These are phyloP conservation scores for Endothia cerciana DNA, from an alignment of 2,329 filamentous ascomycete genomes.

Conservation along the genomic window DNA sequence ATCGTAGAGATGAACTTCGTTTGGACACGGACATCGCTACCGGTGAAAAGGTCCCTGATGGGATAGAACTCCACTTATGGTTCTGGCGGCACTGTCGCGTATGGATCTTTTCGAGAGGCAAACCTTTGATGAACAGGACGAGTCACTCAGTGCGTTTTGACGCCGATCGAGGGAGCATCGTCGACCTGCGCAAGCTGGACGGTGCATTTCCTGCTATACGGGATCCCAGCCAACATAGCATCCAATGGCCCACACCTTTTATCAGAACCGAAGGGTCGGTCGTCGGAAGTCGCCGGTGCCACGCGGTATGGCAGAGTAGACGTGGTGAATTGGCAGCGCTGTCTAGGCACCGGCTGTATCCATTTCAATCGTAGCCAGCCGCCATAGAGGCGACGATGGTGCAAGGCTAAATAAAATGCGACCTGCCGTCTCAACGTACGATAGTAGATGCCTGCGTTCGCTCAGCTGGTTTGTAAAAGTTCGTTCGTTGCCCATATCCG, in stretches of 20 bases:
- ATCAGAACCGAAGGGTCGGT: background rate
- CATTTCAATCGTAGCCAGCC: slow-evolving; percentile 24
- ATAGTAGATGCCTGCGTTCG: background rate
- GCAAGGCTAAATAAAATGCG: slow-evolving; percentile 21
- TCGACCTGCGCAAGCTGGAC: background rate
- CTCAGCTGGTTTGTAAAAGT: background rate
- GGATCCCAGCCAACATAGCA: background rate
- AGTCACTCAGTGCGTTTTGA: background rate
- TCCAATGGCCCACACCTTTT: background rate
- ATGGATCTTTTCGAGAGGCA: background rate
- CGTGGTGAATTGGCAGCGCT: background rate
- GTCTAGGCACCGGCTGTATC: slow-evolving; percentile 19
- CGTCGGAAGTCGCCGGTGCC: slow-evolving; percentile 11
- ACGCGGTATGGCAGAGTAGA: background rate
- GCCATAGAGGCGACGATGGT: slow-evolving; percentile 15
- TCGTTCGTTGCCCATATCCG: slow-evolving; percentile 16
- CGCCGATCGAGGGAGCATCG: background rate
- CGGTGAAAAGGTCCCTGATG: background rate
- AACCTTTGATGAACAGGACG: background rate
- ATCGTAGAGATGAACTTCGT: too few species aligned
- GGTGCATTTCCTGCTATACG: too few species aligned
- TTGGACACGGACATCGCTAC: background rate
- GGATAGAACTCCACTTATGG: background rate
- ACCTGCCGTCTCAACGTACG: slow-evolving; percentile 12
- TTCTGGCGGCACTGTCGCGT: background rate